Conservation (phyloP, 441 rosid species). For the Manihot esculenta region DNA sequence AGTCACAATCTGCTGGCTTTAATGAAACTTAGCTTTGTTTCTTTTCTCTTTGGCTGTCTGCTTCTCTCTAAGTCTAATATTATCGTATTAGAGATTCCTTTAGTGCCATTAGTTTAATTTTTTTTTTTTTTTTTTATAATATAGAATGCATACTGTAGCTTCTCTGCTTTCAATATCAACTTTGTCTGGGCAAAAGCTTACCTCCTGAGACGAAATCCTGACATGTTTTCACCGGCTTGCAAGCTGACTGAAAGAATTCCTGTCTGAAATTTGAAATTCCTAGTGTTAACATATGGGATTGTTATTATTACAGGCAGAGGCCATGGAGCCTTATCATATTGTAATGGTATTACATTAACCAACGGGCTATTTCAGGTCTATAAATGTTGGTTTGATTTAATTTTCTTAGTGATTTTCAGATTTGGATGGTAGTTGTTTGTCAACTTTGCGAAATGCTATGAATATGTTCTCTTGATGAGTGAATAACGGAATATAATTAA, state of each 20-base stretch:
- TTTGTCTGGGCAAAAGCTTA: neutral
- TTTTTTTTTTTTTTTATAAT: no score
- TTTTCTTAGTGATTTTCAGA: neutral
- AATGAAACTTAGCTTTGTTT: neutral
- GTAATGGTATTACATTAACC: no score
- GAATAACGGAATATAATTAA: neutral
- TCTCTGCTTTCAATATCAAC: neutral
- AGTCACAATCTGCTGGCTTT: neutral
- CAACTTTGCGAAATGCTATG: neutral
- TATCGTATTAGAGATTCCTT: neutral
- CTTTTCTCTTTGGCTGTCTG: neutral
- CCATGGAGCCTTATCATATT: no score
- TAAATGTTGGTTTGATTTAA: neutral
- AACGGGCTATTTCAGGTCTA: neutral
- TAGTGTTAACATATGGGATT: neutral
- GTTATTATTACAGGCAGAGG: no score
- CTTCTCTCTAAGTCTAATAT: neutral
- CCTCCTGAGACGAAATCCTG: neutral
- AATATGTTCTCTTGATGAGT: neutral
- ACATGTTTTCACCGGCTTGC: no score
- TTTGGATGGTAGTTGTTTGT: slow-evolving; percentile 3
- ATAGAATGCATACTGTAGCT: neutral
- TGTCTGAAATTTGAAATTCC: neutral
- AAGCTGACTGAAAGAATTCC: neutral
- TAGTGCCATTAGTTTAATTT: neutral